These are phyloP conservation scores for Gynandropsis gynandra DNA, from an alignment of 345 rosid genomes.

Conservation along the genomic window DNA sequence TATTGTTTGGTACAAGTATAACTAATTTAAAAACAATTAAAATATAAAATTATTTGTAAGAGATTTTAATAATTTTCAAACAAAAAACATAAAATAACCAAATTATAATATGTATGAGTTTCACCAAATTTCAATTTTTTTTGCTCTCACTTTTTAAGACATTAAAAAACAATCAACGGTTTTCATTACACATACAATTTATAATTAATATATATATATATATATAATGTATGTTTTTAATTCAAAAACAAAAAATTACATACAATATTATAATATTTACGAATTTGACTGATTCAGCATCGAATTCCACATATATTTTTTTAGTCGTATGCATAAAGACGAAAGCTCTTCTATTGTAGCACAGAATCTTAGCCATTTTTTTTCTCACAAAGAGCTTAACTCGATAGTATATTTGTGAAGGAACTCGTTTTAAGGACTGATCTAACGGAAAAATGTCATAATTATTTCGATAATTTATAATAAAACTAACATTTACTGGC, in stretches of 20 bases:
- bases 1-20: background rate
- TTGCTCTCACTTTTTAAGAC: slow-evolving; percentile 8
- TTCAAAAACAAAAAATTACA: background rate
- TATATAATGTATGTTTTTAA: background rate
- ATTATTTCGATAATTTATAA: slow-evolving; percentile 21
- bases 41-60: too few species aligned
- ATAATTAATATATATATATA: background rate
- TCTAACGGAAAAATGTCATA: slow-evolving; percentile 19
- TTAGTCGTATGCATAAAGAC: slow-evolving; percentile 21
- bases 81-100: too few species aligned
- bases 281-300: slow-evolving; percentile 15
- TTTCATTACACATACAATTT: slow-evolving; percentile 8
- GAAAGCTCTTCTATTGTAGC: slow-evolving; percentile 32
- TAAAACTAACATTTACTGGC: slow-evolving; percentile 1
- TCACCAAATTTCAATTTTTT: slow-evolving; percentile 18
- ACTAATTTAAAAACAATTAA: too few species aligned
- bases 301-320: slow-evolving; percentile 6
- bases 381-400: background rate
- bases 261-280: background rate
- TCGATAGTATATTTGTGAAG: background rate
- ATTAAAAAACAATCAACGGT: slow-evolving; percentile 20
- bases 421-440: slow-evolving; percentile 8
- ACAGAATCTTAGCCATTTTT: slow-evolving; percentile 26
- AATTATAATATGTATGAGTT: slow-evolving; percentile 19
- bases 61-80: too few species aligned